phyloP scores from a whole-genome alignment of 345 rosid genomes.

The Eucalyptus cloeziana region DNA sequence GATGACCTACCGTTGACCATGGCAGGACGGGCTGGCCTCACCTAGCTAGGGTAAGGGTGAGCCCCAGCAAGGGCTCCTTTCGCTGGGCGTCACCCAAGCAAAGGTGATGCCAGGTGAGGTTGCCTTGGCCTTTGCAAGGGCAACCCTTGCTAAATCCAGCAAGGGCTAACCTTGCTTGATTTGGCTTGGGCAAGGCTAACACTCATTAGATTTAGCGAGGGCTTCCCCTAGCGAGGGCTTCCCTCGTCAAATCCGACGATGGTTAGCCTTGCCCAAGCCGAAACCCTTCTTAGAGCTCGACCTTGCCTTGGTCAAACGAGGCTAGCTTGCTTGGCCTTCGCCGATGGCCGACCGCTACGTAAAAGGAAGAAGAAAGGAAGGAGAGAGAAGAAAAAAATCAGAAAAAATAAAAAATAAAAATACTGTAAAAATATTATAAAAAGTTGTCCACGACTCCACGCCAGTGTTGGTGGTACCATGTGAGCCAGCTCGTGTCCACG shows the following conservation, averaged over 20 bases:
- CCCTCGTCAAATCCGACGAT: rapidly evolving
- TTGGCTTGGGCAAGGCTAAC: rapidly evolving
- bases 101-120: rapidly evolving
- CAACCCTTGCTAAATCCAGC: too few species aligned
- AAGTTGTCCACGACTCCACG: rapidly evolving
- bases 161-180: too few species aligned
- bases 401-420: too few species aligned
- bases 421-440: too few species aligned
- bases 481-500: rapidly evolving
- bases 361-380: too few species aligned
- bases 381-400: too few species aligned
- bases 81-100: rapidly evolving
- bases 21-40: rapidly evolving
- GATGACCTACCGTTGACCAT: rapidly evolving
- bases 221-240: too few species aligned
- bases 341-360: rapidly evolving
- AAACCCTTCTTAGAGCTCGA: rapidly evolving
- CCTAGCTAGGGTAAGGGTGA: too few species aligned
- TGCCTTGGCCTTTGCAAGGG: rapidly evolving
- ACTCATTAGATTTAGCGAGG: too few species aligned
- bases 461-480: rapidly evolving
- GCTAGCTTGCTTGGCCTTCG: rapidly evolving
- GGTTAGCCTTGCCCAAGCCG: rapidly evolving
- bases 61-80: rapidly evolving
- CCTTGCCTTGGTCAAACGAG: rapidly evolving